Percentiles rank a stretch among this genome's conserved stretches.
phyloP scores from a whole-genome alignment of 2,329 filamentous ascomycete species.

The Fusarium stilboides region DNA sequence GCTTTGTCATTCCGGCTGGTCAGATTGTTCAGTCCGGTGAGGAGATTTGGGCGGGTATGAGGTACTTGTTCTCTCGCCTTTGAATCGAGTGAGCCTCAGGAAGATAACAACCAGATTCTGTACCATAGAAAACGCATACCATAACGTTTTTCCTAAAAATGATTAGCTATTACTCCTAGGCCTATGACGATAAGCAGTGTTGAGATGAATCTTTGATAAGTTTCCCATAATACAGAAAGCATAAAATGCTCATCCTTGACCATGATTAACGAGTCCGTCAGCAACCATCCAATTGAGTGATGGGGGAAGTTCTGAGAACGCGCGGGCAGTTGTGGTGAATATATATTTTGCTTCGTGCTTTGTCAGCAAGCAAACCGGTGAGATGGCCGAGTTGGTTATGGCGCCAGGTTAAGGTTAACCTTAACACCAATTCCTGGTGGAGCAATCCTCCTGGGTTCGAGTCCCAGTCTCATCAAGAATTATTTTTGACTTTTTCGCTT shows the following conservation, averaged over 20 bases:
- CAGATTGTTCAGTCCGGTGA: constrained; percentile 60
- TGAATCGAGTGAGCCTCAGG: background rate
- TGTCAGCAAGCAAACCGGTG: constrained; percentile 35
- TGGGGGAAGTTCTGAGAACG: too few species aligned
- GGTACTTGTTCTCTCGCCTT: constrained; percentile 31
- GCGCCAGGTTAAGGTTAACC: constrained; percentile 41
- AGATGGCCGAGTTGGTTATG: constrained; percentile 42
- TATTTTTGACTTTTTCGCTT: constrained; percentile 1
- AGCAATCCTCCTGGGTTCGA: constrained; percentile 42
- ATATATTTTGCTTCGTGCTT: too few species aligned
- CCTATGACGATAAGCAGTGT: too few species aligned
- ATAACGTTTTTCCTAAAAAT: background rate
- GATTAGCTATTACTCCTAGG: too few species aligned
- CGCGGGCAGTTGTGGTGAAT: too few species aligned
- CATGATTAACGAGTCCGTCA: too few species aligned
- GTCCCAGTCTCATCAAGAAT: constrained; percentile 34
- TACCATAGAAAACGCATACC: fast-evolving
- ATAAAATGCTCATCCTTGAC: too few species aligned
- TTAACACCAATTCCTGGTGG: constrained; percentile 41
- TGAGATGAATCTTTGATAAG: too few species aligned
- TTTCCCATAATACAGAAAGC: too few species aligned
- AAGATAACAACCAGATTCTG: fast-evolving
- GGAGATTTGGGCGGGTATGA: constrained; percentile 65
- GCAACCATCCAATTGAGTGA: too few species aligned
- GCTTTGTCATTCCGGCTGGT: constrained; percentile 37